These are phyloP conservation scores for Leccinellum albellum DNA, from an alignment of 768 basidiomycete species.

Conservation along the genomic window DNA sequence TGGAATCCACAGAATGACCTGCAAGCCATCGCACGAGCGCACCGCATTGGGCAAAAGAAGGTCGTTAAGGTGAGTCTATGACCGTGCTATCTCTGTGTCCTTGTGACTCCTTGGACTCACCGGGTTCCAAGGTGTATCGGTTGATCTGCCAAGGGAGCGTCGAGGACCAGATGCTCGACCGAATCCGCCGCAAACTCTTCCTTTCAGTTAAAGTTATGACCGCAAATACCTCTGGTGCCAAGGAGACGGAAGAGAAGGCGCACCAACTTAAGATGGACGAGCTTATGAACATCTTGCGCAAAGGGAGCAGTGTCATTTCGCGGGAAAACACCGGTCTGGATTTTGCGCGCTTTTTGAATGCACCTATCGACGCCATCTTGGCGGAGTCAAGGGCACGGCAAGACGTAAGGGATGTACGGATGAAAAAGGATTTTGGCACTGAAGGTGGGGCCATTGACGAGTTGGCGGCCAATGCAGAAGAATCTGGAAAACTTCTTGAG, in stretches of 20 bases:
- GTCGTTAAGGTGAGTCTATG: constrained; percentile 48
- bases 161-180: constrained; percentile 73
- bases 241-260: constrained; percentile 23
- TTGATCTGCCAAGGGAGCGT: constrained; percentile 67
- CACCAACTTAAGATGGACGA: constrained; percentile 40
- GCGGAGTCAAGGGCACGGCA: constrained; percentile 43
- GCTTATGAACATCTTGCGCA: constrained; percentile 53
- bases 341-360: constrained; percentile 41
- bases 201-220: constrained; percentile 59
- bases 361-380: constrained; percentile 43
- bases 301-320: constrained; percentile 54
- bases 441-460: neutral
- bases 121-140: constrained; percentile 52
- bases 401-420: constrained; percentile 39
- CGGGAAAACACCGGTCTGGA: constrained; percentile 36
- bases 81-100: neutral
- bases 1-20: constrained; percentile 78
- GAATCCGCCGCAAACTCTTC: constrained; percentile 68
- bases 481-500: constrained; percentile 29
- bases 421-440: constrained; percentile 39
- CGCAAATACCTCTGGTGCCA: constrained; percentile 13
- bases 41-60: constrained; percentile 76
- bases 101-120: neutral
- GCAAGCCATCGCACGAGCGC: constrained; percentile 82
- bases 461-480: constrained; percentile 14